These are phyloP conservation scores for Leptographium procerum DNA, from an alignment of 2,329 filamentous ascomycete species.

Conservation along the genomic window DNA sequence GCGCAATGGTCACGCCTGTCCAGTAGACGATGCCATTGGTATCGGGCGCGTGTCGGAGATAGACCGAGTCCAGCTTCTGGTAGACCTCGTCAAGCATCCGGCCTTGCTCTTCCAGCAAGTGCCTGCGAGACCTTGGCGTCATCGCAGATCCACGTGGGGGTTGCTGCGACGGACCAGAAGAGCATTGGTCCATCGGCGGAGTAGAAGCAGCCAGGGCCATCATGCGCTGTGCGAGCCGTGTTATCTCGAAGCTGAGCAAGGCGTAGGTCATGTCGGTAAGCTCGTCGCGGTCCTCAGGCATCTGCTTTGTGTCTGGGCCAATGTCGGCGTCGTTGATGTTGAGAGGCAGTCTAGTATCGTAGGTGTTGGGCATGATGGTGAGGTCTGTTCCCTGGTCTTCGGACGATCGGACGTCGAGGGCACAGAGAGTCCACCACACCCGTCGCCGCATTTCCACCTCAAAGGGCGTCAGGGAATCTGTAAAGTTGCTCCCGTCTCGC, in stretches of 20 bases:
- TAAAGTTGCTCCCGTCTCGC: constrained; percentile 37
- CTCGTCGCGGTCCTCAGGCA: constrained; percentile 35
- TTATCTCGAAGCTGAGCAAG: constrained; percentile 31
- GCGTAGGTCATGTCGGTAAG: constrained; percentile 41
- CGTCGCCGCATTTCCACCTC: constrained; percentile 50
- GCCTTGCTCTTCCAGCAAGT: constrained; percentile 27
- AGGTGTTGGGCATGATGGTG: constrained; percentile 29
- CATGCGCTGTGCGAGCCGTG: constrained; percentile 25
- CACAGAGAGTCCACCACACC: constrained; percentile 49
- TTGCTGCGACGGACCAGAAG: not conserved
- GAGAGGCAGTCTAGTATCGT: constrained; percentile 41
- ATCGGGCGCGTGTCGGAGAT: constrained; percentile 27
- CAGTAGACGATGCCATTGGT: constrained; percentile 23
- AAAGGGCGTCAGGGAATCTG: constrained; percentile 36
- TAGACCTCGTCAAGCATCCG: constrained; percentile 34
- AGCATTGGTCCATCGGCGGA: too few species aligned
- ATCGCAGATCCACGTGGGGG: not conserved
- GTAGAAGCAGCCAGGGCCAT: constrained; percentile 18
- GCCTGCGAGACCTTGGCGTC: constrained; percentile 8
- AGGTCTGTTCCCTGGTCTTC: constrained; percentile 36
- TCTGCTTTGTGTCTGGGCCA: constrained; percentile 31
- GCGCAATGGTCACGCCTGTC: constrained; percentile 30
- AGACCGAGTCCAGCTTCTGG: constrained; percentile 28
- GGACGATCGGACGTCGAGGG: constrained; percentile 42
- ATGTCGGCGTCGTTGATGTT: constrained; percentile 48